Evolutionary conservation across 164 flowering plant species (phyloP).

Genomic region (Houttuynia cordata): DNA sequence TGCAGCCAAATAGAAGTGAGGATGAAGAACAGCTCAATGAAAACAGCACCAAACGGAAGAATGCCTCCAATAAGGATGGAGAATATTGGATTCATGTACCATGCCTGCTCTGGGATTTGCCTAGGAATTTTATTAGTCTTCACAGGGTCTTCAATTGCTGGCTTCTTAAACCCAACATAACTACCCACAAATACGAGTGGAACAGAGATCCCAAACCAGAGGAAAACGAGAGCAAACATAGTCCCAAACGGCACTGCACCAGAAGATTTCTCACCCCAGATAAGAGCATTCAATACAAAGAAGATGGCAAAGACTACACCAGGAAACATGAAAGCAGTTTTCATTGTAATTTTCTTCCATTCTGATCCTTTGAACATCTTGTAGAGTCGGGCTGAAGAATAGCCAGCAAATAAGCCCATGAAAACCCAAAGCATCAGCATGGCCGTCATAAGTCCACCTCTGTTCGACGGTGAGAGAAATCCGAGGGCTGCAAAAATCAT

Average conservation of each 20-base stretch:
- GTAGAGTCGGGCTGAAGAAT: constrained; percentile 69
- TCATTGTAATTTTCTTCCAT: constrained; percentile 71
- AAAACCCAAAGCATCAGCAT: constrained; percentile 85
- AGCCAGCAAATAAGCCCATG: constrained; percentile 91
- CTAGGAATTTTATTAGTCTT: constrained; percentile 82
- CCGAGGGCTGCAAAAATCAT: constrained; percentile 87
- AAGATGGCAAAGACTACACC: constrained; percentile 45
- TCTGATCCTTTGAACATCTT: constrained; percentile 86
- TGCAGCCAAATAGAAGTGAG: constrained; percentile 89
- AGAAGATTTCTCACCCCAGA: constrained; percentile 78
- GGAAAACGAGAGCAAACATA: constrained; percentile 70
- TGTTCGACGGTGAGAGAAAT: constrained; percentile 75
- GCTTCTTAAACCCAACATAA: constrained; percentile 75
- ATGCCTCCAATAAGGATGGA: constrained; percentile 79
- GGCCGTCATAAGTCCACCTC: constrained; percentile 85
- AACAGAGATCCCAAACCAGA: constrained; percentile 85
- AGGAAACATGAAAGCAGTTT: constrained; percentile 75
- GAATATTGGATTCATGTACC: constrained; percentile 76
- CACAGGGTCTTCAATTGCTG: constrained; percentile 71
- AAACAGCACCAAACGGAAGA: constrained; percentile 89
- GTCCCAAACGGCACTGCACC: constrained; percentile 88
- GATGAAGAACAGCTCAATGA: constrained; percentile 88
- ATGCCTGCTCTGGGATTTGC: constrained; percentile 81
- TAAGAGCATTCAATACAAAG: constrained; percentile 70
- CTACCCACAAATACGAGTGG: constrained; percentile 84